These are phyloP conservation scores for Nicotiana tabacum DNA, from an alignment of 257 asterid genomes.

Conservation along the genomic window DNA sequence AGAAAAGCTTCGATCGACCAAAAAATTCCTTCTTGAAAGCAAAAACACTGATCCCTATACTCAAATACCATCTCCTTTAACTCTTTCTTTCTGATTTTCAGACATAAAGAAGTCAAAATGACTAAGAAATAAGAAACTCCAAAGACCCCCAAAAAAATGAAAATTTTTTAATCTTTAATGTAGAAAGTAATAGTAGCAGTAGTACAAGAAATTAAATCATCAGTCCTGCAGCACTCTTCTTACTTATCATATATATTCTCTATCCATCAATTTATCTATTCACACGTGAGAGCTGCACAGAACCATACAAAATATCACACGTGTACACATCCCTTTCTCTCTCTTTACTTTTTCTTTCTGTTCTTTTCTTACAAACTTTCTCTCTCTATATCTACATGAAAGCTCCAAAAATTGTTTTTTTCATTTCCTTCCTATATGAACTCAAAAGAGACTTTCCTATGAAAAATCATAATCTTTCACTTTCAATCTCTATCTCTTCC, in stretches of 20 bases:
- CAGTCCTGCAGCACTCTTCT: constrained; percentile 32
- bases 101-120: constrained; percentile 5
- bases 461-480: constrained; percentile 27
- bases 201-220: constrained; percentile 42
- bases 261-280: constrained; percentile 45
- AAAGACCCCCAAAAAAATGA: constrained; percentile 8
- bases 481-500: constrained; percentile 19
- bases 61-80: constrained; percentile 16
- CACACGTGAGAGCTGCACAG: constrained; percentile 66
- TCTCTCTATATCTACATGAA: constrained; percentile 33
- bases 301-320: constrained; percentile 17
- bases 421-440: constrained; percentile 14
- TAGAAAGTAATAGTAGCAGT: constrained; percentile 21
- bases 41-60: constrained; percentile 53
- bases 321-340: constrained; percentile 17
- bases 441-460: constrained; percentile 17
- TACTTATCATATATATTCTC: constrained; percentile 36
- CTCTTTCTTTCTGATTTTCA: constrained; percentile 11
- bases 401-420: constrained; percentile 28
- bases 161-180: constrained; percentile 22
- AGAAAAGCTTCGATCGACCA: constrained; percentile 39
- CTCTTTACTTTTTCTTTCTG: not conserved
- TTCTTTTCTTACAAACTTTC: constrained; percentile 3
- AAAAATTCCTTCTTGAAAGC: constrained; percentile 26
- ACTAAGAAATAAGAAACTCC: constrained; percentile 7